These are phyloP conservation scores for Strigomonas culicis DNA, from an alignment of 208 protist species.

Conservation along the genomic window DNA sequence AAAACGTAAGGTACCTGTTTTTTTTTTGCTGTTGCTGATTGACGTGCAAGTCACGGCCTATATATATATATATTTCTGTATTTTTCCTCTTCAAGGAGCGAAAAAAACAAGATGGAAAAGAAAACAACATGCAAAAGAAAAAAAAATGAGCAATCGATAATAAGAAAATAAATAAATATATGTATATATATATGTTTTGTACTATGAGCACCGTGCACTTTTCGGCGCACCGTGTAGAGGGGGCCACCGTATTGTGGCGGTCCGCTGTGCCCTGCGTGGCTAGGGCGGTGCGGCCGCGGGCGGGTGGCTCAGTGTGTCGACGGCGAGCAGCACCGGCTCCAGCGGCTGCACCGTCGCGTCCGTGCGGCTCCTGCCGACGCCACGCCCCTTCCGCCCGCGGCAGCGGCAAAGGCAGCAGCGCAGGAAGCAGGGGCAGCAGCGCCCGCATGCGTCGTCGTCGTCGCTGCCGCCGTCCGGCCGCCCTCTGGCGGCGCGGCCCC, in stretches of 20 bases:
- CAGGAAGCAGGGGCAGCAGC: constrained; percentile 22
- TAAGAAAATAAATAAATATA: neutral
- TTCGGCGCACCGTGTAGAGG: neutral
- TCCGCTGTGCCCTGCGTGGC: neutral
- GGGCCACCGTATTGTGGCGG: neutral
- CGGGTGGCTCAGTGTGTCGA: neutral
- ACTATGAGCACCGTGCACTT: too few relatives aligned
- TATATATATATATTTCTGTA: too few relatives aligned
- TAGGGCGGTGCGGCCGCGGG: neutral
- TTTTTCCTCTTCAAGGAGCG: neutral
- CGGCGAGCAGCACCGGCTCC: constrained; percentile 1
- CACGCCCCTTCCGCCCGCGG: constrained; percentile 11
- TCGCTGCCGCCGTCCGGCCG: constrained; percentile 2
- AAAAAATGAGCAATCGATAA: constrained; percentile 7
- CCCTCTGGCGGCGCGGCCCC: constrained; percentile 8
- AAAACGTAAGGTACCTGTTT: too few relatives aligned
- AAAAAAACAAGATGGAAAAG: constrained; percentile 4
- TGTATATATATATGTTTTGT: too few relatives aligned
- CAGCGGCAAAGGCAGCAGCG: constrained; percentile 39
- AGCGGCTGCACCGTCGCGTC: neutral
- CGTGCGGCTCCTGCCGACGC: neutral
- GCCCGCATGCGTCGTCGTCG: neutral
- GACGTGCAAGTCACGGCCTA: too few relatives aligned
- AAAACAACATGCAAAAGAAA: constrained; percentile 5
- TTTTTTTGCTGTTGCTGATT: too few relatives aligned